These are phyloP conservation scores for Blastobotrys niveus DNA, from an alignment of 1,139 yeast genomes.

Conservation along the genomic window DNA sequence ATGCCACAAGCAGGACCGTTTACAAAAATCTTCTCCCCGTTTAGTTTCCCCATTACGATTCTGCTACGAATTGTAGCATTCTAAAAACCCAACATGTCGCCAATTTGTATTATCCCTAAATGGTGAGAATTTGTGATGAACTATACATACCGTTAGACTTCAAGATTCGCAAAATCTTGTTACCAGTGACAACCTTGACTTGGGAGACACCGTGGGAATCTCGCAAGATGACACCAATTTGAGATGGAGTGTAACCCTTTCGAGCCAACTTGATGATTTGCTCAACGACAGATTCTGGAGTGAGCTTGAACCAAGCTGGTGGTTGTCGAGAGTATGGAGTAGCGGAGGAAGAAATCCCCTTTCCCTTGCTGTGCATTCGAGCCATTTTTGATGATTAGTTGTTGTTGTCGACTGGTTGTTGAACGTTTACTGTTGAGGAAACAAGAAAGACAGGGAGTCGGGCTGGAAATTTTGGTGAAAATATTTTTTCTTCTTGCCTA, in stretches of 20 bases:
- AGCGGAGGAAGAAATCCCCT: conserved; percentile 99
- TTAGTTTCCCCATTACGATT: too few relatives aligned
- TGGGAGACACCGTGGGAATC: conserved; percentile 99
- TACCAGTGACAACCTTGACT: conserved; percentile 94
- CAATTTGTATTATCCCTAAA: too few relatives aligned
- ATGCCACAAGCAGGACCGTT: too few relatives aligned
- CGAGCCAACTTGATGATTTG: conserved; percentile 99
- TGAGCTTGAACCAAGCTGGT: conserved; percentile 99
- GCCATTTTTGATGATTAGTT: conserved; percentile 42
- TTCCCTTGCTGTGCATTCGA: conserved; percentile 73
- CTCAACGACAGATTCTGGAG: conserved; percentile 94
- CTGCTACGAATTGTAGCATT: too few relatives aligned
- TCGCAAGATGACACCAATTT: conserved; percentile 98
- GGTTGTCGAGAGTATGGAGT: conserved; percentile 98
- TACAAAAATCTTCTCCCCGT: too few relatives aligned
- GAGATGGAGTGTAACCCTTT: conserved; percentile 99
- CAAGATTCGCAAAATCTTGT: conserved; percentile 98
- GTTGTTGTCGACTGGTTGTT: conserved; percentile 8
- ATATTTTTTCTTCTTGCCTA: too few relatives aligned
- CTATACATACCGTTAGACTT: conserved; percentile 80
- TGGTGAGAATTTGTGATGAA: background rate
- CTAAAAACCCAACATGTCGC: too few relatives aligned
- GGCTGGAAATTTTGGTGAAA: too few relatives aligned
- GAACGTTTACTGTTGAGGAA: background rate
- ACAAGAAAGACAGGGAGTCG: background rate